Evolutionary conservation across 2,329 filamentous ascomycete species (phyloP).

Genomic region (Trichoderma aggressivum): DNA sequence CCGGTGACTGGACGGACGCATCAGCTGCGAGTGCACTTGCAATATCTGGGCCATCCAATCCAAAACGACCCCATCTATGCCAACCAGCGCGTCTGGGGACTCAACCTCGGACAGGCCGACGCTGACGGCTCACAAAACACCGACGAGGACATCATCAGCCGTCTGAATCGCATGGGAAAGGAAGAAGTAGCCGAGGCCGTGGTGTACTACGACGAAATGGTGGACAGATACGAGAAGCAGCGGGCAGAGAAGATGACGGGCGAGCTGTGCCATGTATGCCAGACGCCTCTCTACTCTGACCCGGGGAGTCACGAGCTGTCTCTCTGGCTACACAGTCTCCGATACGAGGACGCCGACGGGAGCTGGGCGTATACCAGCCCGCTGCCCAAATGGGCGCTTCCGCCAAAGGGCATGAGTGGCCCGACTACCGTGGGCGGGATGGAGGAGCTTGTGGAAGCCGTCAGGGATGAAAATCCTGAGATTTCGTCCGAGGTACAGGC

Average conservation of each 20-base stretch:
- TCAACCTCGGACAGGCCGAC: conserved; percentile 66
- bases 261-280: conserved; percentile 73
- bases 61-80: conserved; percentile 97
- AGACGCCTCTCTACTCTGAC: conserved; percentile 88
- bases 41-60: conserved; percentile 92
- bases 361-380: conserved; percentile 84
- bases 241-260: conserved; percentile 95
- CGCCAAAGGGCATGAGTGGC: conserved; percentile 68
- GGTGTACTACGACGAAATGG: conserved; percentile 91
- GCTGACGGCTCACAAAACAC: conserved; percentile 65
- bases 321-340: conserved; percentile 88
- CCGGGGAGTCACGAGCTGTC: conserved; percentile 86
- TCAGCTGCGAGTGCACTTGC: conserved; percentile 90
- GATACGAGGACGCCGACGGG: conserved; percentile 81
- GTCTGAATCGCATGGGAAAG: conserved; percentile 88
- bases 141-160: conserved; percentile 86
- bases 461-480: conserved; percentile 45
- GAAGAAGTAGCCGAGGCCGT: conserved; percentile 86
- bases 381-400: conserved; percentile 82
- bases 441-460: conserved; percentile 57
- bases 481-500: conserved; percentile 24
- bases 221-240: conserved; percentile 82
- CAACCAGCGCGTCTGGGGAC: conserved; percentile 87
- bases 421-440: conserved; percentile 64
- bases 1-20: conserved; percentile 93